phyloP scores from a whole-genome alignment of 2,329 filamentous ascomycete genomes.

The Stagonosporopsis cucurbitacearum region DNA sequence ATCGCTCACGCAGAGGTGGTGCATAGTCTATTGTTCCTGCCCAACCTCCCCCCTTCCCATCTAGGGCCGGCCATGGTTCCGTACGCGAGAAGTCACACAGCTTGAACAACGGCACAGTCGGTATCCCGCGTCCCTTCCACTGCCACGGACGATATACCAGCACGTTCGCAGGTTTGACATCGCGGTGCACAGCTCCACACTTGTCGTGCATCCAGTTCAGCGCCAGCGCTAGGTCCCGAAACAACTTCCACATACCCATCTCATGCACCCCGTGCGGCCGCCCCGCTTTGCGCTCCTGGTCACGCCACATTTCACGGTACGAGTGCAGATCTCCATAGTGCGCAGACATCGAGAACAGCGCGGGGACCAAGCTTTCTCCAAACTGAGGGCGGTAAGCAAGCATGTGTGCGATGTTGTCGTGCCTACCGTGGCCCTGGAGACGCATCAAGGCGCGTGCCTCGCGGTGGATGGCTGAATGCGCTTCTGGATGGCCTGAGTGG shows the following conservation, averaged over 20 bases:
- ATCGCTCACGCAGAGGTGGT: constrained; percentile 13
- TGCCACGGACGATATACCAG: background rate
- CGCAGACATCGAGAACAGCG: background rate
- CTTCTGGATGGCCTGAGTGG: background rate
- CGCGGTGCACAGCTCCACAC: constrained; percentile 73
- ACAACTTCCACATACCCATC: constrained; percentile 35
- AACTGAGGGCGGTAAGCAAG: background rate
- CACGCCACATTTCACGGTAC: constrained; percentile 12
- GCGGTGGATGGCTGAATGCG: background rate
- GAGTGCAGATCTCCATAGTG: background rate
- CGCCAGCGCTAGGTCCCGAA: constrained; percentile 29
- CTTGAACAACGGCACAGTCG: constrained; percentile 30
- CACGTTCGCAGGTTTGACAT: constrained; percentile 92
- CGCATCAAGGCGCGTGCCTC: background rate
- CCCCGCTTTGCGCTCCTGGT: background rate
- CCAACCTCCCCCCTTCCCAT: background rate
- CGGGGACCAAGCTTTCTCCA: background rate
- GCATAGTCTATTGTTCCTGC: constrained; percentile 26
- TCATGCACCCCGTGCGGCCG: constrained; percentile 18
- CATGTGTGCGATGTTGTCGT: constrained; percentile 4
- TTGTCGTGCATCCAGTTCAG: constrained; percentile 31
- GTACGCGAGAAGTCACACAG: constrained; percentile 31
- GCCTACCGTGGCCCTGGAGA: background rate
- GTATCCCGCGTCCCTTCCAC: constrained; percentile 3
- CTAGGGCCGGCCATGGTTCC: background rate